Evolutionary conservation across 2,329 filamentous ascomycete species (phyloP), one percentile per base, ranked within the genome.

Genomic region (Apiospora koreana): DNA sequence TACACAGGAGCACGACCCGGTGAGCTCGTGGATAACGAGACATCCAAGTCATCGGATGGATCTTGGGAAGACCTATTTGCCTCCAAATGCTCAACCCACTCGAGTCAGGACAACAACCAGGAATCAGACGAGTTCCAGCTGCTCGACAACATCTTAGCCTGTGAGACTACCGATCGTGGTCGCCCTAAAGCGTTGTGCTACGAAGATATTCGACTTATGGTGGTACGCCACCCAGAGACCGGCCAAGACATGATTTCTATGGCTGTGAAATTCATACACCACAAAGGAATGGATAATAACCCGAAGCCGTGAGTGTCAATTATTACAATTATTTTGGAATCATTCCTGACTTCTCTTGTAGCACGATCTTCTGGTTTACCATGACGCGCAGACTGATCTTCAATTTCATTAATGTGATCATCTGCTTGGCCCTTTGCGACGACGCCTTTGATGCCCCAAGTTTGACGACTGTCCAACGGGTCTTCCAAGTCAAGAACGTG

Each of bases 131-230:
- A 77, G 28, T 78, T 72, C 8, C 69, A 71, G 58, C 38, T 74
- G 28, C 68, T 80, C 0, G 54, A 76, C 16, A 67, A 73, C n/a
- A 48, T 68, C 41, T 45, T 68, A 9, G 69, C 64, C 14, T 28
- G 77, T 68, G 73, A 79, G 73, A 74, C 62, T 23, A 65, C 64
- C 7, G 58, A 48, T 25, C 45, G 73, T n/a, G 71, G 74, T 50
- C 74, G 74, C 18, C 75, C 72, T 0, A 79, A 79, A 69, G 74
- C 74, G n/a, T 74, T 80, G 42, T 80, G 64, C 67, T 80, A 80
- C 62, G 67, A 79, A 71, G 77, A 80, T 35, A 78, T 80, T 23
- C 54, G 68, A 6, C 70, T 80, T 21, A 79, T 79, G 46, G 73
- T 80, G 41, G 62, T 79, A 1, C 69, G 69, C n/a, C 68, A 80